These are phyloP conservation scores for Sisymbrium irio DNA, from an alignment of 345 rosid species.

Conservation along the genomic window DNA sequence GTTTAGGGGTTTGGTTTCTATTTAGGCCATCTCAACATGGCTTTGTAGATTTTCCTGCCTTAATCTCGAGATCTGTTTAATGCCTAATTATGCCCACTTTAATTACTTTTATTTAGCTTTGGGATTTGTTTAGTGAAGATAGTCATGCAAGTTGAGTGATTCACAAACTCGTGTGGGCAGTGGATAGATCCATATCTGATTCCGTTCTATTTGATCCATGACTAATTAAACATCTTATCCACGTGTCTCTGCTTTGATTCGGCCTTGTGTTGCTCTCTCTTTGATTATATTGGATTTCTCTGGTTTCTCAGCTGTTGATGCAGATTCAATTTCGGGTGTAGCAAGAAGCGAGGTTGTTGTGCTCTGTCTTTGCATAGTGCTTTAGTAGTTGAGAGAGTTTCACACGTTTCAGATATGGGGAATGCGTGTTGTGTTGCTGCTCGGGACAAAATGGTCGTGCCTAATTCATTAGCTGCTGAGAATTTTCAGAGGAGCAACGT, in stretches of 20 bases:
- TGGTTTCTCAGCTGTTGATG: not conserved
- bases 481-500: conserved; percentile 62
- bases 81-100: conserved; percentile 17
- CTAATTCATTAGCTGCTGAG: conserved; percentile 56
- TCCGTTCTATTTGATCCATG: conserved; percentile 12
- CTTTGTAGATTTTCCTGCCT: conserved; percentile 33
- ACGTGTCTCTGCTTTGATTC: not conserved
- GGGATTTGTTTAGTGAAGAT: conserved; percentile 3
- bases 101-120: conserved; percentile 12
- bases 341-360: not conserved
- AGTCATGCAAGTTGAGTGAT: conserved; percentile 24
- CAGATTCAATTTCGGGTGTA: not conserved
- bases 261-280: no score
- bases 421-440: conserved; percentile 96
- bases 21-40: conserved; percentile 32
- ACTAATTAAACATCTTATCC: conserved; percentile 13
- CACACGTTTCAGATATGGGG: conserved; percentile 54
- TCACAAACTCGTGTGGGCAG: conserved; percentile 33
- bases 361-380: conserved; percentile 7
- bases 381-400: not conserved
- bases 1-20: not conserved
- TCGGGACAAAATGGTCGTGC: conserved; percentile 70
- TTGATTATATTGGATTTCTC: not conserved
- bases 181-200: conserved; percentile 34
- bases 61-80: conserved; percentile 61